A percentile compares a stretch with the other conserved stretches of the same genome.
Conservation (phyloP, 345 rosid species). For the Clausena lansium region DNA sequence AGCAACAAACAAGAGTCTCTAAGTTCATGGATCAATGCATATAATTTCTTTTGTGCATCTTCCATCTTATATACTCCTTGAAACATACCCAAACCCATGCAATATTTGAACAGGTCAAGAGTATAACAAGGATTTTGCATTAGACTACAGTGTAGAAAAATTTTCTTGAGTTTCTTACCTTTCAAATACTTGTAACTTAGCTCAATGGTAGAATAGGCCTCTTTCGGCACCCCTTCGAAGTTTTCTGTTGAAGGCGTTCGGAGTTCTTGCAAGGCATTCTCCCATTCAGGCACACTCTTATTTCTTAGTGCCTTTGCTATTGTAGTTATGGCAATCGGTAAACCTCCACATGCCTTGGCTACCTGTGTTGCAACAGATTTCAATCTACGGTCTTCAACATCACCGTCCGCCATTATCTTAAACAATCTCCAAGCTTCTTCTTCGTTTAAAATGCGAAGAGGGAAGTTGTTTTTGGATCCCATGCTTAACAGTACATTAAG, state of each 20-base stretch:
- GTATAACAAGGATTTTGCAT: not conserved
- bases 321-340: constrained; percentile 29
- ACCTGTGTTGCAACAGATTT: constrained; percentile 8
- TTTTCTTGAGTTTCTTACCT: too few relatives aligned
- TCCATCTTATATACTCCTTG: not conserved
- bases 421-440: not conserved
- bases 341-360: constrained; percentile 24
- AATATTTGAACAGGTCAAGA: not conserved
- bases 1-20: constrained; percentile 14
- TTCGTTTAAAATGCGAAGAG: not conserved
- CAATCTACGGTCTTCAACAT: not conserved
- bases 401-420: not conserved
- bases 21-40: not conserved
- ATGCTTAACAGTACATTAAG: not conserved
- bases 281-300: not conserved
- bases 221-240: not conserved
- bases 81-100: constrained; percentile 17
- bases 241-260: not conserved
- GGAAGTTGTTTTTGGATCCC: not conserved
- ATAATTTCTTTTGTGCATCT: constrained; percentile 2
- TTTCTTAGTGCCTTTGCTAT: constrained; percentile 23
- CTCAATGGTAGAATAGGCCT: not conserved
- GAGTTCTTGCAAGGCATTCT: not conserved
- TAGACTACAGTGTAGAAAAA: not conserved
- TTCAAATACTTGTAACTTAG: too few relatives aligned